These are phyloP conservation scores for Trypanosoma scelopori DNA, from an alignment of 208 protist species.

Conservation along the genomic window DNA sequence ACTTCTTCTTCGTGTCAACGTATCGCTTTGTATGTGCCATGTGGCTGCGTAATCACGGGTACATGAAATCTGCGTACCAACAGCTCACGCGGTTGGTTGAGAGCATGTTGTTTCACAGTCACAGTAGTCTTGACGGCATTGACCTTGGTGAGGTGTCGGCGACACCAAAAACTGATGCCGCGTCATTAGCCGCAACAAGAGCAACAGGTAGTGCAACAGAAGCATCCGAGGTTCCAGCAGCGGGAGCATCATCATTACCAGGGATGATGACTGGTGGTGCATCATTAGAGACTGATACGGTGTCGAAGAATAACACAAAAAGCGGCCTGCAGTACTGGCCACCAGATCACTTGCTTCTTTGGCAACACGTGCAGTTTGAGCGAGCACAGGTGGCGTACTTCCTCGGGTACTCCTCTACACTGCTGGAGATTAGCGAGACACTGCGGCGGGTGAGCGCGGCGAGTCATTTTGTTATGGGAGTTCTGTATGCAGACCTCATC, in stretches of 20 bases:
- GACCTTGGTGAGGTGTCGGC: background rate
- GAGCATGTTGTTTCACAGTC: conserved; percentile 29
- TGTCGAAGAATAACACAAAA: background rate
- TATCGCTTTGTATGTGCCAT: conserved; percentile 51
- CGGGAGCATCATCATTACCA: too few relatives aligned
- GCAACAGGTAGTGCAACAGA: too few relatives aligned
- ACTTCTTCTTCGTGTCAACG: conserved; percentile 57
- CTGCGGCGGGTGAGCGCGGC: conserved; percentile 43
- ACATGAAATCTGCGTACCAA: conserved; percentile 58
- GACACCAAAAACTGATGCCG: too few relatives aligned
- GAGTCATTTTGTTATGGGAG: conserved; percentile 62
- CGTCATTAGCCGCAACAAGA: too few relatives aligned
- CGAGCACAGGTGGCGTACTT: conserved; percentile 60
- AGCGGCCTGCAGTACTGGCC: conserved; percentile 43
- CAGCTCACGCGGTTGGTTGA: conserved; percentile 40
- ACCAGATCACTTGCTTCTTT: conserved; percentile 74
- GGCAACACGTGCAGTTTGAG: conserved; percentile 51
- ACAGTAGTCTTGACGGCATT: background rate
- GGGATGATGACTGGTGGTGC: background rate
- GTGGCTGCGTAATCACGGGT: conserved; percentile 44
- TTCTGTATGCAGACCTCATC: conserved; percentile 57
- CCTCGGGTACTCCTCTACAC: conserved; percentile 37
- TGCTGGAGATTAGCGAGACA: conserved; percentile 28
- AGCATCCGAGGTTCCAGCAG: too few relatives aligned
- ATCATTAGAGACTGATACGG: background rate